Evolutionary conservation across 495 filamentous ascomycete genomes (phyloP).

Genomic region (Talaromyces wortmannii): DNA sequence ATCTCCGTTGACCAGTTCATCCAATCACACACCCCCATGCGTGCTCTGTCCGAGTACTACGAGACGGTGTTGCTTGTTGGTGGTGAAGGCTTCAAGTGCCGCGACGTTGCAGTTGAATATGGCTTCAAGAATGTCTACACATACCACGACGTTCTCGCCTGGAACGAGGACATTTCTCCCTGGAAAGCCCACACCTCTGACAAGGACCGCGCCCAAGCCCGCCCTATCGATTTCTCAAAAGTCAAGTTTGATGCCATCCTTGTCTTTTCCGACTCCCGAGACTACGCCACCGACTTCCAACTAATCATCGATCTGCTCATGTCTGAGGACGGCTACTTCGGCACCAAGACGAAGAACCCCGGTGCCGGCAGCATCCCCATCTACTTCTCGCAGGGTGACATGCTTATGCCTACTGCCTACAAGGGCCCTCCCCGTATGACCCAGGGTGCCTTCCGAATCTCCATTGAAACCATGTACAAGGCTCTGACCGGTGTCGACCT

Average conservation of each 20-base stretch:
- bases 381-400: constrained; percentile 70
- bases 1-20: constrained; percentile 88
- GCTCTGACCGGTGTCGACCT: constrained; percentile 65
- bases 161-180: constrained; percentile 73
- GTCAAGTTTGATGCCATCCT: constrained; percentile 76
- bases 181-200: constrained; percentile 63
- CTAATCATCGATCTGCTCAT: constrained; percentile 81
- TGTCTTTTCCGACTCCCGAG: constrained; percentile 75
- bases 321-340: constrained; percentile 61
- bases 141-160: constrained; percentile 84
- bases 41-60: constrained; percentile 76
- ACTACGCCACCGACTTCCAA: constrained; percentile 79
- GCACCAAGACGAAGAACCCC: constrained; percentile 62
- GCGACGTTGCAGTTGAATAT: constrained; percentile 77
- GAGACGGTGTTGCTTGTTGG: constrained; percentile 80
- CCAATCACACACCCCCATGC: constrained; percentile 91
- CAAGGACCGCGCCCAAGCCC: constrained; percentile 59
- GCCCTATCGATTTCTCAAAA: constrained; percentile 60
- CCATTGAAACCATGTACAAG: constrained; percentile 74
- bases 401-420: constrained; percentile 74
- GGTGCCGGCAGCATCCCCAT: constrained; percentile 63
- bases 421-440: constrained; percentile 61
- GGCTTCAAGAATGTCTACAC: constrained; percentile 86
- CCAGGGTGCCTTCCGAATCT: constrained; percentile 70
- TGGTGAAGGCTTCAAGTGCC: constrained; percentile 84